Base-by-base conservation (phyloP, 2,329 filamentous ascomycete species). In the Fusarium foetens region DNA sequence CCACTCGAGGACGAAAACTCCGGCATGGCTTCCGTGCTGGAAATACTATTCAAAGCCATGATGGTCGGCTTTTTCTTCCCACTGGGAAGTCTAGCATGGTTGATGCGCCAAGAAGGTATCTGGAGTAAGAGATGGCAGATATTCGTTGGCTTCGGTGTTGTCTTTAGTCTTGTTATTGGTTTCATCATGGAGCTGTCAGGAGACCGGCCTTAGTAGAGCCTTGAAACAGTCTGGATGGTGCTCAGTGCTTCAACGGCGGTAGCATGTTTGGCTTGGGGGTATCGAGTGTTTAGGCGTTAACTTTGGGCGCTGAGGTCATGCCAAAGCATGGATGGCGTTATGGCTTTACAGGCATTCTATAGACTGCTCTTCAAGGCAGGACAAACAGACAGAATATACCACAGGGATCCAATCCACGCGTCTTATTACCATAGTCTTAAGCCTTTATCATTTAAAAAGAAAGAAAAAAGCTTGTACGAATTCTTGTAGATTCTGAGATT, bases 1-100 rank as follows among this genome's bases (percentile, higher is more conserved):
- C 75, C 80, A 2, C 55, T 77, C 2, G 86, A 86, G 71, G 84
- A 87, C 38, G 84, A 85, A 31, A 84, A 86, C 7, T 86, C 87
- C 41, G 86, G 85, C 31, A 85, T 88, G 61, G 81, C 84, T 21
- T 78, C 82, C 4, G 82, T 93, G 16, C 84, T 97, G 48, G 95
- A 98, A 78, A 92, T 97, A 77, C 89, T 98, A 84, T 86, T 98
- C 65, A 93, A 92, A 83, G 96, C 95, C 8, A 94, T 96, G 81
- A 84, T 97, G 66, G 93, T 96, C 77, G 96, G 96, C 1, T 99
- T 98, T 85, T 93, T 99, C 80, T 98, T 95, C 90, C 96, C 96
- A 8, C 82, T 98, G 14, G 95, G 94, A 0, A 94, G 93, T 76
- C 84, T 95, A 63, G 90, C 92, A 58, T 98, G 95, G 94, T 84